Conservation (phyloP, 129 eudicot genomes). For the Arctium lappa region DNA sequence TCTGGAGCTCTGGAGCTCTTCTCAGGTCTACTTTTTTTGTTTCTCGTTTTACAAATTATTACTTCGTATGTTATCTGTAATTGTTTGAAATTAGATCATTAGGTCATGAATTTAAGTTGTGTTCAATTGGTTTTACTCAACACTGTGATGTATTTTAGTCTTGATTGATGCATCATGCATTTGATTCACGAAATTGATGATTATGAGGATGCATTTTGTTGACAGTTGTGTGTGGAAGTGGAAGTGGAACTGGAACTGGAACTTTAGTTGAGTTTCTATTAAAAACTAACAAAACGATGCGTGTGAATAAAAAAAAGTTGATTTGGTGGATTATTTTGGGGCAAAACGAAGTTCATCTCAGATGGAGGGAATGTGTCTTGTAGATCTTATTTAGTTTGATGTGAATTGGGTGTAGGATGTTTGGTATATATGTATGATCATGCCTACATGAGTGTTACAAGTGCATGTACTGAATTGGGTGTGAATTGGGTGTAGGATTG, state of each 20-base stretch:
- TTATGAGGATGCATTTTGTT: neutral
- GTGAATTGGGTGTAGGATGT: neutral
- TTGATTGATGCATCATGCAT: neutral
- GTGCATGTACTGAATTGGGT: slow-evolving; percentile 19
- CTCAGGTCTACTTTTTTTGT: slow-evolving; percentile 52
- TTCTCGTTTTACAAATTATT: neutral
- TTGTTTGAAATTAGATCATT: neutral
- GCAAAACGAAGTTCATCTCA: neutral
- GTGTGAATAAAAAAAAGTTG: neutral
- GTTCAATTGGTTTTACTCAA: neutral
- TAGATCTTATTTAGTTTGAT: neutral
- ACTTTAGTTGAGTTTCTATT: slow-evolving; percentile 1
- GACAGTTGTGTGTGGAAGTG: slow-evolving; percentile 8
- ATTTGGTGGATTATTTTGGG: neutral
- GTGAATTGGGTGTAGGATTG: too few relatives aligned
- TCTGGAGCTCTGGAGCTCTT: slow-evolving; percentile 94
- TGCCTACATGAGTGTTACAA: neutral
- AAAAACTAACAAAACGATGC: neutral
- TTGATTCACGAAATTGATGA: neutral
- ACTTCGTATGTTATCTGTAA: neutral
- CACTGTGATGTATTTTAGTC: neutral
- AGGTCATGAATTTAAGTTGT: slow-evolving; percentile 10
- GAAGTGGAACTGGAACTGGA: neutral
- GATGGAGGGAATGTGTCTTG: neutral
- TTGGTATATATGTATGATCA: slow-evolving; percentile 5